Evolutionary conservation across 305 asterid species (phyloP), one percentile per base, ranked within the genome.

Genomic region (Solanum aculeatissimum): DNA sequence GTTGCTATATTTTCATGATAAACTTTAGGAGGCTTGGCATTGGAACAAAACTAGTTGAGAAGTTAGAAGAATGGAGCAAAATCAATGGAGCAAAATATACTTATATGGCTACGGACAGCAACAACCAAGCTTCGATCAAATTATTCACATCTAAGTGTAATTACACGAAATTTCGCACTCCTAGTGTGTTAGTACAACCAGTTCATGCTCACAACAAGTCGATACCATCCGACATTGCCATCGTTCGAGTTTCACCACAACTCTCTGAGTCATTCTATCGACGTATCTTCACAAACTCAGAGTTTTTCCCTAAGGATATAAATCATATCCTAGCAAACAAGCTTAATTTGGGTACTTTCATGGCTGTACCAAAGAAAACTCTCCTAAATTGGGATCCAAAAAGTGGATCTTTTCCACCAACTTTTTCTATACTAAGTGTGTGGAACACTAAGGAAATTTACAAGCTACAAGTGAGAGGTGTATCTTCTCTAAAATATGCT

Each of bases 81-180:
- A 21, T 75, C 58, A 89, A 93, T 47, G 98, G 97, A 0, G 98
- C 95, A 32, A 89, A 94, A 49, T 94, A 91, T 82, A 89, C 95
- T 3, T 95, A 95, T 85, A 94, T 95, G 97, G 98, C 98, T 38
- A 94, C 98, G 0, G 97, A 94, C 57, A 83, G 92, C 32, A 90
- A 47, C 86, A 95, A 95, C 83, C 85, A 86, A 70, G 90, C 98
- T 45, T 94, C 97, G 9, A 45, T 95, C 81, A 93, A 93, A 54
- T 75, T 95, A 65, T 95, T 95, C 89, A 94, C 91, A 7, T 43
- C 68, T 14, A 95, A 90, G 83, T 92, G 89, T 82, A 90, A 90
- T 53, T 94, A 94, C 49, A 85, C 78, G 6, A 94, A 93, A 82
- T 95, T 95, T 62, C 89, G 97, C 65, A 93, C 91, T 79, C 97